These are phyloP conservation scores for Lentinula edodes DNA, from an alignment of 768 basidiomycete species.

Conservation along the genomic window DNA sequence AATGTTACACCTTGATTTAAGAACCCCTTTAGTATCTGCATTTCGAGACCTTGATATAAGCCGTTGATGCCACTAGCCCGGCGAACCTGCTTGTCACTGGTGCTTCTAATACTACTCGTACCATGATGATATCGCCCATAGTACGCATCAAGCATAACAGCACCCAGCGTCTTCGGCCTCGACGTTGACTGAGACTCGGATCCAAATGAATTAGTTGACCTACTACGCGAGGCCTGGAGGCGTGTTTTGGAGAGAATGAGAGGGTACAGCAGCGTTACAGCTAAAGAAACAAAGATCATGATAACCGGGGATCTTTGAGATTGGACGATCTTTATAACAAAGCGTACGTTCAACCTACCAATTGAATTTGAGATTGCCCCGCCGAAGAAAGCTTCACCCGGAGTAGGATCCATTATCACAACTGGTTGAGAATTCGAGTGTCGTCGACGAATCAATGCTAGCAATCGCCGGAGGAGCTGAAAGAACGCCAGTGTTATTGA, in stretches of 20 bases:
- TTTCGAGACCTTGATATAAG: conserved; percentile 48
- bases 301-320: no score
- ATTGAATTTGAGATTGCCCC: conserved; percentile 50
- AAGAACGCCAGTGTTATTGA: conserved; percentile 52
- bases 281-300: conserved; percentile 15
- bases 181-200: conserved; percentile 8
- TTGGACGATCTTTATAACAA: not conserved
- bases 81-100: not conserved
- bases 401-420: conserved; percentile 23
- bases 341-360: conserved; percentile 18
- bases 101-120: not conserved
- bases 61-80: conserved; percentile 24
- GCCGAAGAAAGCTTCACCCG: conserved; percentile 48
- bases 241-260: conserved; percentile 57
- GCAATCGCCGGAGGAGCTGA: conserved; percentile 40
- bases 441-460: conserved; percentile 20
- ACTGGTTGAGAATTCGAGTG: not conserved
- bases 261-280: conserved; percentile 46
- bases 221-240: conserved; percentile 29
- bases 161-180: conserved; percentile 7
- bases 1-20: conserved; percentile 54
- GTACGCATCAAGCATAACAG: conserved; percentile 30
- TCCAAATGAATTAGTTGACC: conserved; percentile 27
- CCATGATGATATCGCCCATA: conserved; percentile 12
- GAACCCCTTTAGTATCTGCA: conserved; percentile 49